phyloP scores from a whole-genome alignment of 2,329 filamentous ascomycete species.

The Colletotrichum lentis region DNA sequence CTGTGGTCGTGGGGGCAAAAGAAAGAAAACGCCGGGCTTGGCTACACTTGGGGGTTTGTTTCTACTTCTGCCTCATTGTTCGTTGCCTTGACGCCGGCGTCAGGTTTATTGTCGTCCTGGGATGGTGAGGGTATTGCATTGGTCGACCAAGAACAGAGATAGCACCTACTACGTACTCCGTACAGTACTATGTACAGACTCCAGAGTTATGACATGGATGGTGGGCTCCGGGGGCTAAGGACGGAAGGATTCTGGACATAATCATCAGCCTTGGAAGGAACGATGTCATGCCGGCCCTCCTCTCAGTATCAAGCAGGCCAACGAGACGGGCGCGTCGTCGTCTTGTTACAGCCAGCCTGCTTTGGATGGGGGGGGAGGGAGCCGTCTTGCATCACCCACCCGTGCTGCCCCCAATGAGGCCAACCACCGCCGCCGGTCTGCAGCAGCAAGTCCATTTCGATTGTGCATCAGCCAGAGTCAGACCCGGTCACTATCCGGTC shows the following conservation, averaged over 20 bases:
- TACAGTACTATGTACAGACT: too few species aligned
- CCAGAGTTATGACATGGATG: too few species aligned
- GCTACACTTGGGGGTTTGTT: constrained; percentile 5
- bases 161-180: too few species aligned
- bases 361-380: constrained; percentile 18
- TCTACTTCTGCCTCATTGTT: constrained; percentile 10
- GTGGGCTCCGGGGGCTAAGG: constrained; percentile 16
- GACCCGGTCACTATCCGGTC: constrained; percentile 16
- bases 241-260: constrained; percentile 18
- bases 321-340: constrained; percentile 23
- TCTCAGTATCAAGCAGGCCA: background rate
- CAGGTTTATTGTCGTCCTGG: background rate
- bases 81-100: background rate
- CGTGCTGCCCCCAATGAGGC: constrained; percentile 29
- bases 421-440: constrained; percentile 10
- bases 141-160: background rate
- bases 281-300: constrained; percentile 24
- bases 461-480: constrained; percentile 16
- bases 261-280: constrained; percentile 15
- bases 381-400: constrained; percentile 24
- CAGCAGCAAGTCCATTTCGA: constrained; percentile 3
- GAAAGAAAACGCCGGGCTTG: constrained; percentile 4
- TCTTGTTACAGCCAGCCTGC: constrained; percentile 21
- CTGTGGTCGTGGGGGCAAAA: constrained; percentile 20
- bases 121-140: background rate